These are phyloP conservation scores for Phytophthora sojae DNA, from an alignment of 352 stramenopile genomes.

Conservation along the genomic window DNA sequence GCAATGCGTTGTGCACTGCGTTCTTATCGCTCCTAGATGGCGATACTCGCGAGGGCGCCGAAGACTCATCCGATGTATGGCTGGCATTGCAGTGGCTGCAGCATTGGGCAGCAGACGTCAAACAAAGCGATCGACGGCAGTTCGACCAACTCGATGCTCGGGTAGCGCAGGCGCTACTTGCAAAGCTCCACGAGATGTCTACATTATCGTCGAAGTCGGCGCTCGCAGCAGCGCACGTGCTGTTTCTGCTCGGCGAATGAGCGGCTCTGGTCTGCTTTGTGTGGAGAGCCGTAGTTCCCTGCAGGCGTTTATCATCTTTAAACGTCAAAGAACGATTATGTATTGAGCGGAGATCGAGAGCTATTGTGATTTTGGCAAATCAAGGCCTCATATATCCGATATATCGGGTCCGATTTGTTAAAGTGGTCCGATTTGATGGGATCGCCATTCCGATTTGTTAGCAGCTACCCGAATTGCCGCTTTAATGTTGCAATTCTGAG, in stretches of 20 bases:
- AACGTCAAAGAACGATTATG: too few relatives aligned
- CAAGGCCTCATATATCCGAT: too few relatives aligned
- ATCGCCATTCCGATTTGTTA: too few relatives aligned
- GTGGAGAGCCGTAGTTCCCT: too few relatives aligned
- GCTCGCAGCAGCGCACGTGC: conserved; percentile 47
- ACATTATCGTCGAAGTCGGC: conserved; percentile 35
- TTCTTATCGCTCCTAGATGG: conserved; percentile 60
- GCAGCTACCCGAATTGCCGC: too few relatives aligned
- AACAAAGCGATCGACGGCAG: conserved; percentile 14
- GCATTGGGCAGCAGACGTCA: conserved; percentile 21
- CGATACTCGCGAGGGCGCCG: conserved; percentile 17
- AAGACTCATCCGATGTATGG: conserved; percentile 38
- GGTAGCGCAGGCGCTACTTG: conserved; percentile 41
- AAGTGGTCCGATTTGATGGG: too few relatives aligned
- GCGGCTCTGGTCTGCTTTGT: too few relatives aligned
- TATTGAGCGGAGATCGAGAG: too few relatives aligned
- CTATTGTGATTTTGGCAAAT: too few relatives aligned
- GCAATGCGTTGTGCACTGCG: conserved; percentile 61
- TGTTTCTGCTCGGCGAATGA: conserved; percentile 45
- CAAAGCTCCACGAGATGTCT: conserved; percentile 41
- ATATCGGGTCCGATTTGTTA: too few relatives aligned
- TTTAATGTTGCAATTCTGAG: too few relatives aligned
- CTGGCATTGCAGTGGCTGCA: conserved; percentile 63
- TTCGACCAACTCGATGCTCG: conserved; percentile 49
- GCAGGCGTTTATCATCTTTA: too few relatives aligned